Evolutionary conservation across 495 filamentous ascomycete genomes (phyloP).

Genomic region (Aspergillus homomorphus): DNA sequence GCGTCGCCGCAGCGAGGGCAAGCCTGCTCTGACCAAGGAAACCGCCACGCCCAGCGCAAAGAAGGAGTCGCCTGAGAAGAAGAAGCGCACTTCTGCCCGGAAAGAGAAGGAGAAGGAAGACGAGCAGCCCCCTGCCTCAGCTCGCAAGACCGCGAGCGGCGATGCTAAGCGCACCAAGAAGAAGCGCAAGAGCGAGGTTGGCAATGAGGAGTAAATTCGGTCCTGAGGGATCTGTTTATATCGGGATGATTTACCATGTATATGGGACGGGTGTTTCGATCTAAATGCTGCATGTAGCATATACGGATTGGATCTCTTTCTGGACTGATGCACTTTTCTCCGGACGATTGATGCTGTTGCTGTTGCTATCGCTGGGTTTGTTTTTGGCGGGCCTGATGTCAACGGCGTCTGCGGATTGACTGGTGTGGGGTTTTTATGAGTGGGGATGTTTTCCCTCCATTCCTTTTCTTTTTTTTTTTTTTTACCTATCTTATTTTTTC

Average conservation of each 20-base stretch:
- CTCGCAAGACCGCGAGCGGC: slow-evolving; percentile 50
- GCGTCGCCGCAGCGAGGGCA: slow-evolving; percentile 46
- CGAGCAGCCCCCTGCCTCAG: slow-evolving; percentile 31
- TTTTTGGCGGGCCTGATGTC: slow-evolving; percentile 8
- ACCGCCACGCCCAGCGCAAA: slow-evolving; percentile 31
- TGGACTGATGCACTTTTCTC: not conserved
- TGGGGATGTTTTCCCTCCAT: not conserved
- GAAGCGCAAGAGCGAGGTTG: slow-evolving; percentile 64
- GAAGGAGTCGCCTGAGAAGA: slow-evolving; percentile 41
- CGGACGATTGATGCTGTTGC: not conserved
- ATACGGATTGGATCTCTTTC: not conserved
- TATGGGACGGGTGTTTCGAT: not conserved
- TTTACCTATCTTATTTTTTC: not conserved
- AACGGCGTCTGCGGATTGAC: not conserved
- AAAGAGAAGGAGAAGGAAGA: slow-evolving; percentile 48
- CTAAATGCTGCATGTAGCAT: slow-evolving; percentile 7
- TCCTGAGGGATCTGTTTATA: not conserved
- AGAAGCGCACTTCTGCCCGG: slow-evolving; percentile 37
- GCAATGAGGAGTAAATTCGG: slow-evolving; percentile 26
- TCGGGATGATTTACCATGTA: slow-evolving; percentile 5
- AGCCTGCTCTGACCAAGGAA: slow-evolving; percentile 44
- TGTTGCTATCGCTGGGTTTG: slow-evolving; percentile 1
- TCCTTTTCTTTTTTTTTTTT: not conserved
- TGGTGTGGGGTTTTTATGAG: not conserved
- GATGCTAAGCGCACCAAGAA: slow-evolving; percentile 54